Evolutionary conservation across 1,139 yeast species (phyloP).

Genomic region (Pichia inconspicua): DNA sequence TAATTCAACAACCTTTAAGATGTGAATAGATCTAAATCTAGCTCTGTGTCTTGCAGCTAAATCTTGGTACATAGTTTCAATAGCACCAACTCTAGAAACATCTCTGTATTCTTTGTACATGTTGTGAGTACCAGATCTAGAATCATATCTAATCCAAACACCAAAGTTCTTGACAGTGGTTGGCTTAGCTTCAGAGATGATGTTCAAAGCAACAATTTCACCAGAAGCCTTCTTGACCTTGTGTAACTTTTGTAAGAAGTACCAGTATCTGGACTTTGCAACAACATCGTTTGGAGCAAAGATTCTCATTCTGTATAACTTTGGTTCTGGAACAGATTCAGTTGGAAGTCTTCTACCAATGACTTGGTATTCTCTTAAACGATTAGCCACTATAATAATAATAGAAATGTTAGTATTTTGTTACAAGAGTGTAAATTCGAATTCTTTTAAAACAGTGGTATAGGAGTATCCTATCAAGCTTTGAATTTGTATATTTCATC

Average conservation of each 20-base stretch:
- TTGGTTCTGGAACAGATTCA: conserved; percentile 98
- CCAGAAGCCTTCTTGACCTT: conserved; percentile 99
- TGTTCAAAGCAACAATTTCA: conserved; percentile 92
- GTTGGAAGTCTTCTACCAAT: conserved; percentile 99
- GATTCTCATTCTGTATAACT: conserved; percentile 99
- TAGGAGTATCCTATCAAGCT: background rate
- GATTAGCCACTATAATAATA: conserved; percentile 29
- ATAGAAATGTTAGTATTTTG: conserved; percentile 10
- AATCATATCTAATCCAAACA: conserved; percentile 99
- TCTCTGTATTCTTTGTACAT: conserved; percentile 99
- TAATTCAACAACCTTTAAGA: conserved; percentile 96
- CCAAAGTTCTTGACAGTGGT: conserved; percentile 99
- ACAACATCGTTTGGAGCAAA: conserved; percentile 98
- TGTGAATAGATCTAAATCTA: conserved; percentile 99
- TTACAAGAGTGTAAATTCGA: background rate
- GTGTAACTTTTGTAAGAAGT: conserved; percentile 98
- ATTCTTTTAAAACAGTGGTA: background rate
- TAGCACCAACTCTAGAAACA: conserved; percentile 98
- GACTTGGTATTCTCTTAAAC: conserved; percentile 99
- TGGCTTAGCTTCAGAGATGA: conserved; percentile 91
- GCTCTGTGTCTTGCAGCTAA: conserved; percentile 99
- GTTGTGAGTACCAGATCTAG: conserved; percentile 99
- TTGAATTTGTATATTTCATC: too few relatives aligned
- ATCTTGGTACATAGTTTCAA: conserved; percentile 97
- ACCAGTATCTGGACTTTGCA: conserved; percentile 99